Base-by-base conservation (phyloP, 176 grass and related monocot genomes). In the Carex parvula region DNA sequence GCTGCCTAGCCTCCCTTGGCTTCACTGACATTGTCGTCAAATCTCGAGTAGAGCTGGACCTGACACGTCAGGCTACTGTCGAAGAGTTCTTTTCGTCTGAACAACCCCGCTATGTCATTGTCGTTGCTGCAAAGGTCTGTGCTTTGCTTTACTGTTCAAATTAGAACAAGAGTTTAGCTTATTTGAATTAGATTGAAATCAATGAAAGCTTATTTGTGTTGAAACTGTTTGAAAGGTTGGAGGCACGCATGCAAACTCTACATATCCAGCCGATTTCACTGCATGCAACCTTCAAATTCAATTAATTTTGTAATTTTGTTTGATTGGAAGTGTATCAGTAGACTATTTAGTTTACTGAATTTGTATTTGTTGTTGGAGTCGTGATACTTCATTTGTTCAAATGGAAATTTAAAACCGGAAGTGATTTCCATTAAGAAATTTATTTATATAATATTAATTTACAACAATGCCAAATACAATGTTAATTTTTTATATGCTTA, bases 221-320 rank as follows among this genome's bases (percentile, higher is more conserved):
- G 1, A 4, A 68, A 68, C 2, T 82, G 22, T 77, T 50, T n/a
- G 15, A 24, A 67, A 82, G 80, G 61, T 82, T 68, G 88, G 88
- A 30, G 88, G 88, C 11, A 90, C 87, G 44, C 85, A 89, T 22
- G 88, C 88, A 6, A 90, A 90, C 81, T 84, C 84, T 26, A 87
- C 81, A 48, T 90, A 79, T 68, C 26, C 88, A 15, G 85, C 88
- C 3, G 84, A 87, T 66, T 90, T 90, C 81, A 87, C 87, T 60
- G 70, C 39, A 11, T 72, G 65, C 63, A 90, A 90, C 73, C 88
- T 87, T 50, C 85, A 87, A 83, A 90, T 90, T 64, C 88, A 90
- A 83, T 33, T 33, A 3, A 33, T 33, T 33, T 33, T 33, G 32
- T 33, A 33, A 33, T 33, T 33, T 33, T 33, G 32, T 2, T 33